A percentile compares a stretch with the other conserved stretches of the same genome.
Evolutionary conservation across 2,329 filamentous ascomycete genomes (phyloP).

Genomic region (Aspergillus sp.): DNA sequence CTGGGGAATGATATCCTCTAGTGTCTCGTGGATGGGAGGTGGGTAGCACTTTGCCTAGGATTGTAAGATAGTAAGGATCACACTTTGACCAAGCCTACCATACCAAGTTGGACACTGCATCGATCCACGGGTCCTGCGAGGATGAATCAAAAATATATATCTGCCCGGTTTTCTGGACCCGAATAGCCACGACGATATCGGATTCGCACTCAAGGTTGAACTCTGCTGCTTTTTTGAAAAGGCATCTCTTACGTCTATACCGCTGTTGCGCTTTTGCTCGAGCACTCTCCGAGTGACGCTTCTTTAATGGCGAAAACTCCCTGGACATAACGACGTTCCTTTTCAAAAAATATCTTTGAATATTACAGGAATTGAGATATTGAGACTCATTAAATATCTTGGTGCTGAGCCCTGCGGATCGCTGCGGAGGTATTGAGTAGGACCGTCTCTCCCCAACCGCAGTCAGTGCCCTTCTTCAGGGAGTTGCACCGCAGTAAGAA

Average conservation of each 20-base stretch:
- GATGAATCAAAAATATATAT: constrained; percentile 21
- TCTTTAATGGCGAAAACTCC: constrained; percentile 6
- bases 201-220: constrained; percentile 20
- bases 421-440: neutral
- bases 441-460: neutral
- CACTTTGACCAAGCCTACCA: neutral
- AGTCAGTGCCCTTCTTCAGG: neutral
- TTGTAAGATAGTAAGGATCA: neutral
- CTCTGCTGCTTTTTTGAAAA: constrained; percentile 22
- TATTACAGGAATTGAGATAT: neutral
- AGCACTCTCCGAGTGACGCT: constrained; percentile 16
- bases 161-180: constrained; percentile 17
- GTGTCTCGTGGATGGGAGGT: neutral
- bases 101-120: neutral
- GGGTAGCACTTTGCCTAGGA: neutral
- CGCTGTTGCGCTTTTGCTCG: constrained; percentile 19
- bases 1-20: neutral
- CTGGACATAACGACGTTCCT: neutral
- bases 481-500: neutral
- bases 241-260: constrained; percentile 13
- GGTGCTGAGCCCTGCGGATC: neutral
- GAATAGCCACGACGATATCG: constrained; percentile 17
- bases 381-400: neutral
- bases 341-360: neutral
- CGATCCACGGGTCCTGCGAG: neutral